Percentiles rank a stretch among this genome's conserved stretches.
Conservation (phyloP, 2,329 filamentous ascomycete genomes). For the Fusarium nematophilum region DNA sequence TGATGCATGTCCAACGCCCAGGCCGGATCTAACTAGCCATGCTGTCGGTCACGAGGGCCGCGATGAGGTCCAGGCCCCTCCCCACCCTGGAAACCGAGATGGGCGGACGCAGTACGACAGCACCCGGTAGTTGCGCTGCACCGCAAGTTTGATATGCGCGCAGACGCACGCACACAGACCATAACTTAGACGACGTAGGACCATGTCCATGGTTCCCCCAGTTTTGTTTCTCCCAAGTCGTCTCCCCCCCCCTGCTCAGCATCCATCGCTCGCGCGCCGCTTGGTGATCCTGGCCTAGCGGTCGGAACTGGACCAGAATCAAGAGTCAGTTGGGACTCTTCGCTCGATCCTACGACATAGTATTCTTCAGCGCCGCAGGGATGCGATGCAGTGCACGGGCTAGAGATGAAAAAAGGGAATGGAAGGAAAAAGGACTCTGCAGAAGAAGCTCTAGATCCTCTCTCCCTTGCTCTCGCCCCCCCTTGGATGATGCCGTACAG, state of each 20-base stretch:
- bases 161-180: neutral
- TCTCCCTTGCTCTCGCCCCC: neutral
- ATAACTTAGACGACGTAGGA: too few relatives aligned
- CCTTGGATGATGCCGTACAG: too few relatives aligned
- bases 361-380: conserved; percentile 6
- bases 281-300: conserved; percentile 9
- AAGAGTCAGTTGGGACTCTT: neutral
- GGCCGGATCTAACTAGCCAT: conserved; percentile 3
- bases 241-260: neutral
- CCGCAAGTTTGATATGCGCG: too few relatives aligned
- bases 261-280: neutral
- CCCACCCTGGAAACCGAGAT: conserved; percentile 8
- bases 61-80: conserved; percentile 15
- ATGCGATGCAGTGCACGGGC: conserved; percentile 26
- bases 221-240: too few relatives aligned
- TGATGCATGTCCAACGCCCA: neutral
- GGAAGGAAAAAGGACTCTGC: neutral
- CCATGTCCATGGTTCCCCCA: too few relatives aligned
- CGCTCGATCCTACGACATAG: too few relatives aligned
- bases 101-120: conserved; percentile 5
- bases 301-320: conserved; percentile 1
- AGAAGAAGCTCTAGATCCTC: neutral
- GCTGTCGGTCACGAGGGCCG: conserved; percentile 21
- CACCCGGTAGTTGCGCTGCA: conserved; percentile 22
- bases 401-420: conserved; percentile 2